Percentiles rank a stretch among this genome's conserved stretches.
phyloP scores from a whole-genome alignment of 139 green algal genomes.

The Dunaliella primolecta region DNA sequence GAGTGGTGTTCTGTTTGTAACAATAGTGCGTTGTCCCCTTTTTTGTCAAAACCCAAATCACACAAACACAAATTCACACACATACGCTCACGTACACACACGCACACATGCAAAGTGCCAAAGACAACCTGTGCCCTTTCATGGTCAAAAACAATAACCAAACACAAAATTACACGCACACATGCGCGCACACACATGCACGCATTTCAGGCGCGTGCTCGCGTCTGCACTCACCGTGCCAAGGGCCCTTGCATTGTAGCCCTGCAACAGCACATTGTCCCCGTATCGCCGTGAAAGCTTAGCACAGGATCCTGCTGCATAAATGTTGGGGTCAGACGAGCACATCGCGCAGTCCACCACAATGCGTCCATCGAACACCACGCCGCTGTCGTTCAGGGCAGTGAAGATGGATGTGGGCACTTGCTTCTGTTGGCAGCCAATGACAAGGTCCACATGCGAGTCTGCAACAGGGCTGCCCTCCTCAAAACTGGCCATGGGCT shows the following conservation, averaged over 20 bases:
- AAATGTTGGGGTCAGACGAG: slow-evolving; percentile 57
- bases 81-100: too few species aligned
- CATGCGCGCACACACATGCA: too few species aligned
- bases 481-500: neutral
- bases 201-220: too few species aligned
- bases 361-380: slow-evolving; percentile 71
- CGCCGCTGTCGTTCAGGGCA: slow-evolving; percentile 43
- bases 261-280: slow-evolving; percentile 35
- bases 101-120: too few species aligned
- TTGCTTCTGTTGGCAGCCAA: slow-evolving; percentile 34
- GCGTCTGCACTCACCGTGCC: neutral
- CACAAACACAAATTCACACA: too few species aligned
- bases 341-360: slow-evolving; percentile 63
- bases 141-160: too few species aligned
- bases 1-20: too few species aligned
- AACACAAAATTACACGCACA: too few species aligned
- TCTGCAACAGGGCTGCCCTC: neutral
- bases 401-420: slow-evolving; percentile 40
- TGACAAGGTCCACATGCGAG: slow-evolving; percentile 46
- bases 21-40: too few species aligned
- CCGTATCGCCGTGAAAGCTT: slow-evolving; percentile 55
- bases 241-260: slow-evolving; percentile 45
- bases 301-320: slow-evolving; percentile 49
- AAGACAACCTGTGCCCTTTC: too few species aligned
- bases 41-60: too few species aligned